These are phyloP conservation scores for Triglochin maritima DNA, from an alignment of 106 monocot species.

Conservation along the genomic window DNA sequence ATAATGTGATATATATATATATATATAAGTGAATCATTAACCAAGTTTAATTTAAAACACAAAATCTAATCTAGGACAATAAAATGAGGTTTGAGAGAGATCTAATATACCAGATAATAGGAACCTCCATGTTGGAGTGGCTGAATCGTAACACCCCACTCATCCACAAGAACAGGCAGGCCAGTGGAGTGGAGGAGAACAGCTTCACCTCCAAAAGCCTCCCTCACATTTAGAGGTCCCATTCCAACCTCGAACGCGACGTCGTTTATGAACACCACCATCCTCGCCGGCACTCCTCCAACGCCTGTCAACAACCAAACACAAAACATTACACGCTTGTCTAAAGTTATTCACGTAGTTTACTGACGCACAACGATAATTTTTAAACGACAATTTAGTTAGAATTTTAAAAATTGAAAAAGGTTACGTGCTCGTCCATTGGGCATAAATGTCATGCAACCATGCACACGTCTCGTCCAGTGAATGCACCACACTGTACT, in stretches of 20 bases:
- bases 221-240: conserved; percentile 41
- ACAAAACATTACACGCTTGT: background rate
- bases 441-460: conserved; percentile 56
- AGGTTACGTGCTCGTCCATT: conserved; percentile 13
- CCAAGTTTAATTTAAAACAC: no score
- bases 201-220: conserved; percentile 58
- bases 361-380: background rate
- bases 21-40: no score
- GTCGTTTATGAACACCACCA: conserved; percentile 69
- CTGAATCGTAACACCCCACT: conserved; percentile 63
- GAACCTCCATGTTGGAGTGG: conserved; percentile 86
- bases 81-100: no score
- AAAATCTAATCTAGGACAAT: no score
- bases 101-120: conserved; percentile 39
- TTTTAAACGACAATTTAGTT: background rate
- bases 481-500: no score
- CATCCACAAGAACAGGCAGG: conserved; percentile 59
- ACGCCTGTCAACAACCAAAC: conserved; percentile 5
- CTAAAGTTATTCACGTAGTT: background rate
- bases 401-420: background rate
- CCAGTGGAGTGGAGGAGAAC: conserved; percentile 71
- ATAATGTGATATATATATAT: no score
- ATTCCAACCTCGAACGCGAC: conserved; percentile 44
- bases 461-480: conserved; percentile 69
- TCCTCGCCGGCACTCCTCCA: conserved; percentile 7